phyloP scores from a whole-genome alignment of 768 basidiomycete genomes.

The Floccularia luteovirens region DNA sequence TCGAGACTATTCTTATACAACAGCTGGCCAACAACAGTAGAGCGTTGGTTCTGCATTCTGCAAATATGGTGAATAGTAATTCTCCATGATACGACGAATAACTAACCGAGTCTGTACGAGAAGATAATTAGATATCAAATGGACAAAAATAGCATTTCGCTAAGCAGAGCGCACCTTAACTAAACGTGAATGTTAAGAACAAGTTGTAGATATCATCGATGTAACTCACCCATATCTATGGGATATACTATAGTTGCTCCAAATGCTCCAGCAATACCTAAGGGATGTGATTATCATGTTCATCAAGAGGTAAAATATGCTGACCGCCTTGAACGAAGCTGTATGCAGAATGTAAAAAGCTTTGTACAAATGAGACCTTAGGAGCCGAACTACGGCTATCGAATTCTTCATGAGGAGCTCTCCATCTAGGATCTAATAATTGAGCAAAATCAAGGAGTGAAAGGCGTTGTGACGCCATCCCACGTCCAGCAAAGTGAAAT shows the following conservation, averaged over 20 bases:
- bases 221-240: conserved; percentile 76
- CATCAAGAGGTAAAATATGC: conserved; percentile 5
- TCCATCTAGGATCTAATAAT: conserved; percentile 86
- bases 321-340: conserved; percentile 82
- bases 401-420: conserved; percentile 52
- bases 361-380: conserved; percentile 39
- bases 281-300: conserved; percentile 10
- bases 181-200: conserved; percentile 18
- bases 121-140: no score
- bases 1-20: conserved; percentile 96
- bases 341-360: conserved; percentile 66
- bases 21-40: conserved; percentile 93
- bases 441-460: conserved; percentile 89
- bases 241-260: conserved; percentile 99
- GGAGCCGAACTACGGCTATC: conserved; percentile 22
- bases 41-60: conserved; percentile 97
- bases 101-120: conserved; percentile 51
- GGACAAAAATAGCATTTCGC: no score
- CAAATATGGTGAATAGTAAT: not conserved
- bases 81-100: not conserved
- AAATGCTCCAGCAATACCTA: conserved; percentile 85
- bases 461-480: conserved; percentile 60
- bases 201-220: not conserved
- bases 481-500: conserved; percentile 94
- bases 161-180: conserved; percentile 55